Percentiles rank a stretch among this genome's conserved stretches.
Evolutionary conservation across 495 filamentous ascomycete genomes (phyloP).

Genomic region (Evernia prunastri): DNA sequence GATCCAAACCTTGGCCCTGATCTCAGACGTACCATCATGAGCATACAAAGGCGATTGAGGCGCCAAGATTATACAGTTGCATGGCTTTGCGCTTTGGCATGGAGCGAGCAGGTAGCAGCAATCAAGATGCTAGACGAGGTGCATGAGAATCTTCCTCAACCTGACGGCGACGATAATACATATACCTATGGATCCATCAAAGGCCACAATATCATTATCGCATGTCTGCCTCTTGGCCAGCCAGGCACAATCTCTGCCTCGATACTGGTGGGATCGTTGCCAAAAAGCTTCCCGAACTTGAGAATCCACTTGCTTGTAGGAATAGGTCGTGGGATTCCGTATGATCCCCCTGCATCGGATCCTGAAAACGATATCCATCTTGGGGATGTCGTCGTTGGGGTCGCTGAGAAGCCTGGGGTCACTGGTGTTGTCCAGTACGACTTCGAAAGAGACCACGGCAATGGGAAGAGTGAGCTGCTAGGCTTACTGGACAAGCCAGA

Average conservation of each 20-base stretch:
- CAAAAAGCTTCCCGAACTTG: slow-evolving; percentile 34
- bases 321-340: slow-evolving; percentile 39
- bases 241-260: slow-evolving; percentile 19
- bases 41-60: too few relatives aligned
- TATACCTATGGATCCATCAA: slow-evolving; percentile 34
- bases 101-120: slow-evolving; percentile 25
- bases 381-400: slow-evolving; percentile 40
- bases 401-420: slow-evolving; percentile 25
- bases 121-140: slow-evolving; percentile 25
- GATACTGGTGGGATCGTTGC: slow-evolving; percentile 31
- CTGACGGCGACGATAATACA: slow-evolving; percentile 28
- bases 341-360: slow-evolving; percentile 2
- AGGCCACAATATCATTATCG: slow-evolving; percentile 34
- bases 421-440: slow-evolving; percentile 27
- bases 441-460: background rate
- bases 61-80: slow-evolving; percentile 27
- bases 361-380: slow-evolving; percentile 35
- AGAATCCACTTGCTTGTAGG: slow-evolving; percentile 39
- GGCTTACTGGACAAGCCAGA: background rate
- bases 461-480: background rate
- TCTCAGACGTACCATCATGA: too few relatives aligned
- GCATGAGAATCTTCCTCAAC: slow-evolving; percentile 17
- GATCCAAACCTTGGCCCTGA: too few relatives aligned
- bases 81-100: slow-evolving; percentile 29
- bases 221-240: slow-evolving; percentile 31